Evolutionary conservation across 192 early-diverging fungal species (phyloP).

Genomic region (Coemansia furcata): DNA sequence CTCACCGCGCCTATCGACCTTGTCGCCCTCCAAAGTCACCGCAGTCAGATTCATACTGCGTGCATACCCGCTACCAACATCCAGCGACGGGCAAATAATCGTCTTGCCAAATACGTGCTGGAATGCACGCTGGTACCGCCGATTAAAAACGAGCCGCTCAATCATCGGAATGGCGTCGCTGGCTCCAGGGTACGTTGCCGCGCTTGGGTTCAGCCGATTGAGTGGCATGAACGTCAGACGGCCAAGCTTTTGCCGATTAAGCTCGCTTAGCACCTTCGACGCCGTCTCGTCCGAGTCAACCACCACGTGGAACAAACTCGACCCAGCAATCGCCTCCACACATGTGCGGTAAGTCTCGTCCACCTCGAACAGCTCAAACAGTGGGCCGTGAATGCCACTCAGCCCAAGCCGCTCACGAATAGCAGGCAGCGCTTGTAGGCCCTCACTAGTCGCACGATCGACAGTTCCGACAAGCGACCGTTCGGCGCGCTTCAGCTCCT

Average conservation of each 20-base stretch:
- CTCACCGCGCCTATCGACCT: constrained; percentile 88
- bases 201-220: constrained; percentile 71
- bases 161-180: constrained; percentile 84
- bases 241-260: constrained; percentile 61
- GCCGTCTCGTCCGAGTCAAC: constrained; percentile 95
- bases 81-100: constrained; percentile 80
- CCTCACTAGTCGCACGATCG: constrained; percentile 80
- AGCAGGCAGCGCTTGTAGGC: constrained; percentile 66
- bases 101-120: constrained; percentile 92
- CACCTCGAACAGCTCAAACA: constrained; percentile 90
- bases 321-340: constrained; percentile 84
- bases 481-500: constrained; percentile 75
- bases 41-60: constrained; percentile 73
- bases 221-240: constrained; percentile 96
- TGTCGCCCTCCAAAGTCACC: constrained; percentile 91
- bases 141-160: constrained; percentile 70
- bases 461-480: constrained; percentile 70
- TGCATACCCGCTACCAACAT: constrained; percentile 77
- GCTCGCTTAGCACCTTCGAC: constrained; percentile 59
- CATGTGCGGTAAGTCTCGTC: constrained; percentile 80
- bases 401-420: constrained; percentile 67
- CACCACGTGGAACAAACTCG: constrained; percentile 92
- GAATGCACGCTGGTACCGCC: constrained; percentile 70
- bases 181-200: constrained; percentile 61
- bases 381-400: constrained; percentile 81